These are phyloP conservation scores for Rubroboletus pulcherrimus DNA, from an alignment of 768 basidiomycete species.

Conservation along the genomic window DNA sequence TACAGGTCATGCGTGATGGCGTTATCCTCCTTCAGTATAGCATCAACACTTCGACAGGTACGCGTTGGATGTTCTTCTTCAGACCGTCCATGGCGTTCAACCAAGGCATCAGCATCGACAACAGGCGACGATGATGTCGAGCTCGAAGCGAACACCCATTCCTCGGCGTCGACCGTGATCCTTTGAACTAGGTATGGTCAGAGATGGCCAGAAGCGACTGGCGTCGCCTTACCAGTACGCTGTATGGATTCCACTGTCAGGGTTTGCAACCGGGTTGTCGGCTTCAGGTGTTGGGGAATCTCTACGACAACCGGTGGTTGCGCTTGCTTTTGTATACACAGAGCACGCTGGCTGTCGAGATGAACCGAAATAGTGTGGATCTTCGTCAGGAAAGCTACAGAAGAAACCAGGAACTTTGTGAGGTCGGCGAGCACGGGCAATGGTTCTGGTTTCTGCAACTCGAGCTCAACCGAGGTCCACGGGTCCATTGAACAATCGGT, in stretches of 20 bases:
- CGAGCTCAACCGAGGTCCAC: constrained; percentile 10
- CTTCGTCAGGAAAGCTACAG: constrained; percentile 4
- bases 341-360: background rate
- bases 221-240: background rate
- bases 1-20: constrained; percentile 12
- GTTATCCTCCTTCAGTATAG: background rate
- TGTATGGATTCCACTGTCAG: constrained; percentile 7
- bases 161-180: constrained; percentile 4
- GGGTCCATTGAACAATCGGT: background rate
- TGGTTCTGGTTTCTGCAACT: constrained; percentile 4
- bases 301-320: background rate
- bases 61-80: background rate
- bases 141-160: constrained; percentile 1
- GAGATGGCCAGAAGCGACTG: background rate
- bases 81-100: background rate
- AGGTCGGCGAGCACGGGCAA: constrained; percentile 6
- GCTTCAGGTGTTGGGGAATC: constrained; percentile 1
- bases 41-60: background rate
- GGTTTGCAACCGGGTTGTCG: background rate
- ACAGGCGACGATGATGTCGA: background rate
- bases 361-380: constrained; percentile 3
- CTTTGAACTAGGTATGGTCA: constrained; percentile 6
- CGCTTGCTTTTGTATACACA: background rate
- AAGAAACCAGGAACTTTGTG: constrained; percentile 12
- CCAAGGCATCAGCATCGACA: background rate